Base-by-base conservation (phyloP, 2,329 filamentous ascomycete species). In the Chalara sp. region DNA sequence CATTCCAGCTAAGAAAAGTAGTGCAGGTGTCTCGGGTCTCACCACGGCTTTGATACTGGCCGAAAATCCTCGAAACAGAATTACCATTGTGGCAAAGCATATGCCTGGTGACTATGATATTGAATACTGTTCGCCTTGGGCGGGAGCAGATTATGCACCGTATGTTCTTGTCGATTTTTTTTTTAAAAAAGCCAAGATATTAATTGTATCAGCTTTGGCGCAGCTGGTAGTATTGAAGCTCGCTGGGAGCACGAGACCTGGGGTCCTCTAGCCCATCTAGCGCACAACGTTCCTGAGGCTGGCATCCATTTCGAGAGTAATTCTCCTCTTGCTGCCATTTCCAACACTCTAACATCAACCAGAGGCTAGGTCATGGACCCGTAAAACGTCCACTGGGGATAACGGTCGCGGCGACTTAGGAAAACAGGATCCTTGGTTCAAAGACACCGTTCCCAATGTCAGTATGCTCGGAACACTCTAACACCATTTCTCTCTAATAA, bases 101-200 rank as follows among this genome's bases (percentile, higher is more conserved):
- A 92, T 96, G 86, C 91, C 91, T 0, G 91, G 91, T 37, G 91
- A 96, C 71, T 93, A 92, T 67, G 87, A 92, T 58, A 85, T 91
- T 58, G 86, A 95, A 73, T 96, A 96, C 67, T 84, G 88, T 1
- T 95, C 88, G 6, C 89, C 89, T 1, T 95, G 88, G 86, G 89
- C 89, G 3, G 89, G 89, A 11, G 89, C 89, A 55, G 92, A 93
- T 63, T 84, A 83, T 62, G 67, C 86, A 53, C 89, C 86, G 83
- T 87, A 61, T 55, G 83, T 73, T 21, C 21, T 21, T 21, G 21
- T 21, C 21, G 21, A 21, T 21, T 2, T 2, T 21, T 21, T 21
- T 21, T 2, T 21, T 21, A 8, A 8, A 37, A 37, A 37, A n/a
- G 35, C 31, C 33, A 61, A 58, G 7, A 52, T 61, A 11, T 55